A percentile compares a stretch with the other conserved stretches of the same genome.
These are phyloP conservation scores for Sideroxylon spinosum DNA, from an alignment of 179 eudicot species.

Conservation along the genomic window DNA sequence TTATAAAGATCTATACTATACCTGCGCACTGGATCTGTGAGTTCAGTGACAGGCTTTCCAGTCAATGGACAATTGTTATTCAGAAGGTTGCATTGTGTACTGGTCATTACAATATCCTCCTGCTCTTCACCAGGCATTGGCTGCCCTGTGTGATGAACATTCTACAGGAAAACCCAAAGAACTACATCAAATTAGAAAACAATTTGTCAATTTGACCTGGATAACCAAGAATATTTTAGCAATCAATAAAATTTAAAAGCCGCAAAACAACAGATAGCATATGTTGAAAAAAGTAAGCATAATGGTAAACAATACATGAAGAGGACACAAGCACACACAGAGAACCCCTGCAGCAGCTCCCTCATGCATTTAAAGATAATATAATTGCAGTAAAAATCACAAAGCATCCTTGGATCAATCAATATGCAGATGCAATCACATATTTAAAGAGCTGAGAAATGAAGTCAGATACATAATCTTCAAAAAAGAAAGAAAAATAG, in stretches of 20 bases:
- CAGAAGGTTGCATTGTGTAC: slow-evolving; percentile 55
- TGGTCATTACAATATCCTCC: slow-evolving; percentile 84
- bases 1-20: slow-evolving; percentile 21
- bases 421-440: neutral
- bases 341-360: neutral
- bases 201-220: neutral
- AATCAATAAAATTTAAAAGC: slow-evolving; percentile 1
- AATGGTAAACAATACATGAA: neutral
- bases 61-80: slow-evolving; percentile 70
- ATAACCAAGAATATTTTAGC: neutral
- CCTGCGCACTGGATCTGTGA: slow-evolving; percentile 81
- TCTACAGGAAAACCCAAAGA: slow-evolving; percentile 37
- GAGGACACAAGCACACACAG: too few relatives aligned
- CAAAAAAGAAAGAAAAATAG: neutral
- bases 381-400: neutral
- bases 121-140: slow-evolving; percentile 97
- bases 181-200: neutral
- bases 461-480: neutral
- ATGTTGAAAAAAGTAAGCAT: neutral
- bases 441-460: neutral
- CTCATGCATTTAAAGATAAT: neutral
- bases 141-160: slow-evolving; percentile 86
- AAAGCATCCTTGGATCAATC: neutral
- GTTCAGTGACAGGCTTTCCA: slow-evolving; percentile 66
- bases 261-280: neutral